Evolutionary conservation across 2,329 filamentous ascomycete species (phyloP).

Genomic region (Stagonosporopsis tanaceti): DNA sequence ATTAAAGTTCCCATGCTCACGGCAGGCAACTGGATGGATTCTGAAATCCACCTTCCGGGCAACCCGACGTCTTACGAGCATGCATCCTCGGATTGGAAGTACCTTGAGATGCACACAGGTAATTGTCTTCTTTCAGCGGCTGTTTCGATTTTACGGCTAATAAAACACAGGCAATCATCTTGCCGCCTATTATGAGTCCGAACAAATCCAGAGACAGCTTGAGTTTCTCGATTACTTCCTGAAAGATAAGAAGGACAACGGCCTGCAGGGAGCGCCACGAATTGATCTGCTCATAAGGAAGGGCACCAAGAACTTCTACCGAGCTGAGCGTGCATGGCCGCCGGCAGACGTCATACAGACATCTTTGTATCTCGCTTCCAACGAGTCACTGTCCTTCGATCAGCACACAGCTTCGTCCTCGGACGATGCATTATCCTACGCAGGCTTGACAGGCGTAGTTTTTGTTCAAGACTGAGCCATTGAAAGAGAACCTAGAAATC

Average conservation of each 20-base stretch:
- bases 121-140: background rate
- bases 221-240: background rate
- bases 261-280: background rate
- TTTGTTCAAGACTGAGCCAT: no score
- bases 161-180: background rate
- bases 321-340: background rate
- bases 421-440: no score
- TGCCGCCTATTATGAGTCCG: background rate
- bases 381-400: background rate
- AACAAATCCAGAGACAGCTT: background rate
- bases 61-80: background rate
- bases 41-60: slow-evolving; percentile 4
- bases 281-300: background rate
- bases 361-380: background rate
- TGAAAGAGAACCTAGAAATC: no score
- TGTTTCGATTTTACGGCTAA: background rate
- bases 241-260: background rate
- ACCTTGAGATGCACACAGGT: background rate
- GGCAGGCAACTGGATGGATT: slow-evolving; percentile 5
- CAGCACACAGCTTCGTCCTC: background rate
- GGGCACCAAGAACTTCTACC: background rate
- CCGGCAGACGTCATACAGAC: background rate
- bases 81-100: background rate
- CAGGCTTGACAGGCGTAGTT: no score
- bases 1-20: slow-evolving; percentile 5